Conservation (phyloP, 2,329 filamentous ascomycete species). For the Mariannaea elegans region DNA sequence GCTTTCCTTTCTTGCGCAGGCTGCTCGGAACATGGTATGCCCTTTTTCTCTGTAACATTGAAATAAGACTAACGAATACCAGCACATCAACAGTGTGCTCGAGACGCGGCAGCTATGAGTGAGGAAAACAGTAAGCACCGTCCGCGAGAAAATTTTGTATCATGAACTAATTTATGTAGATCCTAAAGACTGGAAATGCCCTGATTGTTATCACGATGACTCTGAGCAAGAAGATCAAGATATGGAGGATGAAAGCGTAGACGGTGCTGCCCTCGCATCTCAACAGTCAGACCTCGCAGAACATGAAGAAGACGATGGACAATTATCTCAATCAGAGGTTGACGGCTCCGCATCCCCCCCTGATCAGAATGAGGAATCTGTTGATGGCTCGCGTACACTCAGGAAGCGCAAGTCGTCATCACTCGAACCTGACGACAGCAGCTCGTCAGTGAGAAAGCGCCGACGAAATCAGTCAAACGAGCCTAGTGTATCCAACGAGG, state of each 20-base stretch:
- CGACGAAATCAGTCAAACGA: constrained; percentile 59
- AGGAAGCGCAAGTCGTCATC: constrained; percentile 88
- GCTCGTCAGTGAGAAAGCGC: constrained; percentile 62
- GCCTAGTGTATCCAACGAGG: constrained; percentile 46
- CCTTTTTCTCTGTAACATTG: constrained; percentile 22
- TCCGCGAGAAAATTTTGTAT: not conserved
- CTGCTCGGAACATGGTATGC: constrained; percentile 86
- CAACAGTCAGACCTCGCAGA: constrained; percentile 38
- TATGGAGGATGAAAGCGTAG: constrained; percentile 23
- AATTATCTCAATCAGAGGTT: constrained; percentile 8
- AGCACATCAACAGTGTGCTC: constrained; percentile 94
- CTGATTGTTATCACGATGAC: constrained; percentile 53
- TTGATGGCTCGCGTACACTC: constrained; percentile 75
- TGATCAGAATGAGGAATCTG: constrained; percentile 20
- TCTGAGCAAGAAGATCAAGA: constrained; percentile 45
- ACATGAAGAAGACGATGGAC: constrained; percentile 12
- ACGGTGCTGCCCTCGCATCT: constrained; percentile 35
- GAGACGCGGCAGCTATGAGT: constrained; percentile 62
- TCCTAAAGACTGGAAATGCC: constrained; percentile 60
- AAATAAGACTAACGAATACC: constrained; percentile 52
- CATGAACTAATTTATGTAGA: constrained; percentile 42
- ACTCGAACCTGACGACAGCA: constrained; percentile 66
- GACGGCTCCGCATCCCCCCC: constrained; percentile 25
- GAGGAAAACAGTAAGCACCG: constrained; percentile 43
- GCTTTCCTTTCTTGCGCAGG: constrained; percentile 77